A percentile compares a stretch with the other conserved stretches of the same genome.
Conservation (phyloP, 192 early-diverging fungal genomes). For the Umbelopsis sp. region DNA sequence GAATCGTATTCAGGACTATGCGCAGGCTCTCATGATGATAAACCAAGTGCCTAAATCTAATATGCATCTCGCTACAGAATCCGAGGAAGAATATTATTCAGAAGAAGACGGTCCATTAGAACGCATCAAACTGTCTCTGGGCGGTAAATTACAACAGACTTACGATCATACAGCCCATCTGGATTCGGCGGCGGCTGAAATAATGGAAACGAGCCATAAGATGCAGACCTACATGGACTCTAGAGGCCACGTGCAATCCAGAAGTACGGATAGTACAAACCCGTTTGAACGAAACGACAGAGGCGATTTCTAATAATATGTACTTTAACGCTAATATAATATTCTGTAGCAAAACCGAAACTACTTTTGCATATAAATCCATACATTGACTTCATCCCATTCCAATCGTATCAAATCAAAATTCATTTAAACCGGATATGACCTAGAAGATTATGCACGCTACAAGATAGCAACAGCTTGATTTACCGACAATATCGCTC, state of each 20-base stretch:
- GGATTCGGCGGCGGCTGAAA: neutral
- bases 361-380: no score
- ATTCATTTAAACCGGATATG: no score
- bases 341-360: no score
- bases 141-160: neutral
- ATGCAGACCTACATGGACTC: neutral
- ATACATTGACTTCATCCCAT: no score
- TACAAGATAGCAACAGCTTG: no score
- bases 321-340: neutral
- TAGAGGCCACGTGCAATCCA: neutral
- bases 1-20: slow-evolving; percentile 11
- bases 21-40: slow-evolving; percentile 8
- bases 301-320: neutral
- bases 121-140: neutral
- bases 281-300: neutral
- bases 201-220: slow-evolving; percentile 5
- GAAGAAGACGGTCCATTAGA: slow-evolving; percentile 5
- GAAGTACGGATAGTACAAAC: neutral
- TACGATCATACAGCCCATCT: neutral
- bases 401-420: no score
- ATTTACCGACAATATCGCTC: no score
- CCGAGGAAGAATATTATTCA: neutral
- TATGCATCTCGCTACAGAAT: neutral
- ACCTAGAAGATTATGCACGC: no score
- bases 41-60: neutral